Conservation (phyloP, 2,329 filamentous ascomycete genomes). For the Fusarium newnesense region DNA sequence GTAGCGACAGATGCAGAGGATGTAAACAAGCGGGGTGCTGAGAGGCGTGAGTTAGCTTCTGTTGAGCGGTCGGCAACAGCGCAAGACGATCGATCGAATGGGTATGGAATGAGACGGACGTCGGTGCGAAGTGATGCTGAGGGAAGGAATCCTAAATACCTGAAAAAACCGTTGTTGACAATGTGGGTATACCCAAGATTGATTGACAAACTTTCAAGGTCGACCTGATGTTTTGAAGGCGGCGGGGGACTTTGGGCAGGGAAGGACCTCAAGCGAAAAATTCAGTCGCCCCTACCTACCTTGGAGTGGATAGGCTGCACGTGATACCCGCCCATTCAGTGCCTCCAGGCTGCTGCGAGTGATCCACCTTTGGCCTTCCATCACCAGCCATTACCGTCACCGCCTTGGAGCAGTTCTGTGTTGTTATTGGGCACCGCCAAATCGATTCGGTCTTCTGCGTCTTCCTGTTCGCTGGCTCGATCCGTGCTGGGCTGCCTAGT, state of each 20-base stretch:
- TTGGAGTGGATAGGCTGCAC: constrained; percentile 46
- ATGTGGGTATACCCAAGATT: constrained; percentile 45
- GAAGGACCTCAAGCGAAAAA: constrained; percentile 55
- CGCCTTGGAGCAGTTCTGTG: constrained; percentile 40
- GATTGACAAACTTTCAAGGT: constrained; percentile 51
- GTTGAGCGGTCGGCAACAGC: constrained; percentile 28
- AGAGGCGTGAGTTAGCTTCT: constrained; percentile 48
- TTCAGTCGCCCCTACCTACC: constrained; percentile 50
- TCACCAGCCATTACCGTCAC: constrained; percentile 39
- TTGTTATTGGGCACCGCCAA: constrained; percentile 36
- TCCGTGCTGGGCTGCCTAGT: constrained; percentile 24
- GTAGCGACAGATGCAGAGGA: constrained; percentile 47
- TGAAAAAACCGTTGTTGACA: constrained; percentile 43
- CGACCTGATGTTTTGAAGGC: constrained; percentile 56
- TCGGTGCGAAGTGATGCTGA: constrained; percentile 25
- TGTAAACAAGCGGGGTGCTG: constrained; percentile 62
- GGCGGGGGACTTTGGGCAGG: constrained; percentile 55
- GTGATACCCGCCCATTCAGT: constrained; percentile 46
- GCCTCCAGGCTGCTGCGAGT: constrained; percentile 9
- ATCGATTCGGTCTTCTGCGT: constrained; percentile 14
- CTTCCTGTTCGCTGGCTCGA: constrained; percentile 24
- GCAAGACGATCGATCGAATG: constrained; percentile 22
- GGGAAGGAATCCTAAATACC: constrained; percentile 40
- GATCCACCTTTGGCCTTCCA: constrained; percentile 33
- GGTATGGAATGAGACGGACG: constrained; percentile 12